Percentiles rank a stretch among this genome's conserved stretches.
Conservation (phyloP, 2,329 filamentous ascomycete genomes). For the Alternaria sp. region DNA sequence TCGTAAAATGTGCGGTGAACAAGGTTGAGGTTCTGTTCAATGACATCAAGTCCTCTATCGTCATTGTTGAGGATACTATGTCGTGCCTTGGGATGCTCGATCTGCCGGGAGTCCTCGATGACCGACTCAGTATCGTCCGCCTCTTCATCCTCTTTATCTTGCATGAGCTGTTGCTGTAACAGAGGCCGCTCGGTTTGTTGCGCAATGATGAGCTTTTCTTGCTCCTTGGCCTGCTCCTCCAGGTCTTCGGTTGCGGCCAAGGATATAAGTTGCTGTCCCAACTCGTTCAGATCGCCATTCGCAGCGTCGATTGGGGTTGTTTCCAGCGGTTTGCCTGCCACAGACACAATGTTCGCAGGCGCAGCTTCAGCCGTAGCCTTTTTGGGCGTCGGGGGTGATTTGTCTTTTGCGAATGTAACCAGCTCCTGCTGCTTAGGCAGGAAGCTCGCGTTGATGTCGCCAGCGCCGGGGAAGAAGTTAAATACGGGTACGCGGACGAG, state of each 20-base stretch:
- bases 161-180: slow-evolving; percentile 88
- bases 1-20: slow-evolving; percentile 85
- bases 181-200: slow-evolving; percentile 90
- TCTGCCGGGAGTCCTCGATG: slow-evolving; percentile 42
- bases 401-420: slow-evolving; percentile 36
- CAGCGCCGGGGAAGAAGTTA: slow-evolving; percentile 97
- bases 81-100: slow-evolving; percentile 57
- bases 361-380: slow-evolving; percentile 28
- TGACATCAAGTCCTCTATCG: slow-evolving; percentile 79
- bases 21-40: slow-evolving; percentile 77
- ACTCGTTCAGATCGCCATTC: slow-evolving; percentile 64
- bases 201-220: slow-evolving; percentile 86
- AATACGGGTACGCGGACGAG: slow-evolving; percentile 95
- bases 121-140: slow-evolving; percentile 60
- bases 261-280: slow-evolving; percentile 78
- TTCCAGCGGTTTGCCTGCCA: slow-evolving; percentile 36
- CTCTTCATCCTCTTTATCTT: slow-evolving; percentile 84
- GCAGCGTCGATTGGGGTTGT: slow-evolving; percentile 24
- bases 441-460: slow-evolving; percentile 98
- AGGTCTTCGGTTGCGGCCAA: slow-evolving; percentile 79
- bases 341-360: slow-evolving; percentile 23
- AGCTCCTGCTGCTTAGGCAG: slow-evolving; percentile 74
- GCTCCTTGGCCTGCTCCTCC: slow-evolving; percentile 81
- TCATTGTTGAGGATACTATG: slow-evolving; percentile 89
- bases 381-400: slow-evolving; percentile 24